These are phyloP conservation scores for Aspergillus sp. DNA, from an alignment of 2,329 filamentous ascomycete species.

Conservation along the genomic window DNA sequence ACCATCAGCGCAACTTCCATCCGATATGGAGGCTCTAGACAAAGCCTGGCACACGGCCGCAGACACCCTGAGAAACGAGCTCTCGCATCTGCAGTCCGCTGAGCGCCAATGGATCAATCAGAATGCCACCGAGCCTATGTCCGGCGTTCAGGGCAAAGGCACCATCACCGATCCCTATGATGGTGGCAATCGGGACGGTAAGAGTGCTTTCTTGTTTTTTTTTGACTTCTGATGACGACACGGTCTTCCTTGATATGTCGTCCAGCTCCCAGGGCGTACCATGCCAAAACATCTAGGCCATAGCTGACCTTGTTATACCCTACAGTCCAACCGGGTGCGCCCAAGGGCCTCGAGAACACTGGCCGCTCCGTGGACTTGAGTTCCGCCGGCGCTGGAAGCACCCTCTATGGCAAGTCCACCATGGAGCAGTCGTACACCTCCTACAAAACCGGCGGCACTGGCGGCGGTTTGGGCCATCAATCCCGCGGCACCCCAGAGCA, in stretches of 20 bases:
- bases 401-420: background rate
- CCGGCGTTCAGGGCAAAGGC: conserved; percentile 67
- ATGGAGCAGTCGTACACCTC: background rate
- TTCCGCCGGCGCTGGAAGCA: conserved; percentile 5
- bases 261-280: background rate
- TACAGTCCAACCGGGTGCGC: conserved; percentile 28
- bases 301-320: background rate
- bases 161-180: conserved; percentile 71
- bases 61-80: conserved; percentile 50
- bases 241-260: too few relatives aligned
- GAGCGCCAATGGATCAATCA: conserved; percentile 21
- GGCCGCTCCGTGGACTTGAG: conserved; percentile 18
- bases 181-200: conserved; percentile 68
- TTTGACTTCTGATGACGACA: background rate
- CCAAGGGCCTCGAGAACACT: conserved; percentile 19
- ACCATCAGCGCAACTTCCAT: background rate
- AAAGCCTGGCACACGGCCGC: conserved; percentile 49
- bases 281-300: background rate
- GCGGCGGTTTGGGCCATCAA: too few relatives aligned
- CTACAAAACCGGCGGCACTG: background rate
- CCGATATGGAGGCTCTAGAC: conserved; percentile 63
- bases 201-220: conserved; percentile 13
- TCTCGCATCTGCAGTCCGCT: conserved; percentile 15
- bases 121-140: conserved; percentile 63
- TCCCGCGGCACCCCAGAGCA: background rate